phyloP scores from a whole-genome alignment of 2,329 filamentous ascomycete genomes.

The Diaporthe eres region DNA sequence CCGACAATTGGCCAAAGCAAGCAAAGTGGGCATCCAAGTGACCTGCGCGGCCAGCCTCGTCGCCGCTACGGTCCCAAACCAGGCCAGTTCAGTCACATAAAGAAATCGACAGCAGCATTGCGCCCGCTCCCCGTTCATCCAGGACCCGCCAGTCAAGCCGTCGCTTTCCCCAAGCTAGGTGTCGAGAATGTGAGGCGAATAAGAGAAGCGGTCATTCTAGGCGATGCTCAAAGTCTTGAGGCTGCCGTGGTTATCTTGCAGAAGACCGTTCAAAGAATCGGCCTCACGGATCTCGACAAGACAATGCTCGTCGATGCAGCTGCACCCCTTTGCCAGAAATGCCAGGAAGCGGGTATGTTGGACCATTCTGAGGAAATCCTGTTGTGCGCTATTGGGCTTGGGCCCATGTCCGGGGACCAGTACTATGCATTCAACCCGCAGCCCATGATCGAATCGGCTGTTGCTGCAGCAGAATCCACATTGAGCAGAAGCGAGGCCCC shows the following conservation, averaged over 20 bases:
- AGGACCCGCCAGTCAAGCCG: too few species aligned
- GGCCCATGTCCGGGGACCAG: conserved; percentile 49
- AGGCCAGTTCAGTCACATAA: neutral
- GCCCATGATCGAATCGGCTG: conserved; percentile 50
- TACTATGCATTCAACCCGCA: conserved; percentile 56
- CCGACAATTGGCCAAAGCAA: neutral
- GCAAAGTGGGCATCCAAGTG: neutral
- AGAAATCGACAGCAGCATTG: neutral
- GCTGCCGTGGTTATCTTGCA: conserved; percentile 10
- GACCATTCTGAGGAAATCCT: conserved; percentile 53
- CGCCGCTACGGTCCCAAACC: neutral
- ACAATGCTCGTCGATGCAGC: conserved; percentile 45
- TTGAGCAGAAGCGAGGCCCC: neutral
- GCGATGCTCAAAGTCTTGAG: conserved; percentile 15
- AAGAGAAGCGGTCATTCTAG: conserved; percentile 12
- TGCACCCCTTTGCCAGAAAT: conserved; percentile 51
- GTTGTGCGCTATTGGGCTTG: conserved; percentile 45
- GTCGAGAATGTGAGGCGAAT: conserved; percentile 32
- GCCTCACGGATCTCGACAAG: conserved; percentile 26
- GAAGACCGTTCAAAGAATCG: conserved; percentile 16
- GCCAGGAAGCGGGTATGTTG: conserved; percentile 49
- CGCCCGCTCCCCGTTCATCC: neutral
- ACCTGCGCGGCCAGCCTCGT: neutral
- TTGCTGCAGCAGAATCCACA: conserved; percentile 42
- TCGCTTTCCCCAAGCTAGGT: neutral